Evolutionary conservation across 2,329 filamentous ascomycete species (phyloP).

Genomic region (Fusarium protoensiforme): DNA sequence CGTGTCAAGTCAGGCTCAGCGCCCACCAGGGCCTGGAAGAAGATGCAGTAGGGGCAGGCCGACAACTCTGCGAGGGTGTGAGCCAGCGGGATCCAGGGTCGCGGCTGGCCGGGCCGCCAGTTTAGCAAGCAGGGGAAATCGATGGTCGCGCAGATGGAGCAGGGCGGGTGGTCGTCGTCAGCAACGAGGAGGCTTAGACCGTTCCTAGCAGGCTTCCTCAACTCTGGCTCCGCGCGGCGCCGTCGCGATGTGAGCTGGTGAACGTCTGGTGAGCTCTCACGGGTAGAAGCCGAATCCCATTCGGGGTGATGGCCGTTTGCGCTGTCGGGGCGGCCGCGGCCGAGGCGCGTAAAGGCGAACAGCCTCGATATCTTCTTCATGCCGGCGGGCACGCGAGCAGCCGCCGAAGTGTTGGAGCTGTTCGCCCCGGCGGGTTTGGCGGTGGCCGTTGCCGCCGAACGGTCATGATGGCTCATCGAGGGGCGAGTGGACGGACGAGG

Average conservation of each 20-base stretch:
- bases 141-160: slow-evolving; percentile 48
- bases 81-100: slow-evolving; percentile 51
- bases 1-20: slow-evolving; percentile 42
- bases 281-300: slow-evolving; percentile 33
- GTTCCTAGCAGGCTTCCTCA: slow-evolving; percentile 41
- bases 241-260: slow-evolving; percentile 50
- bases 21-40: slow-evolving; percentile 51
- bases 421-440: slow-evolving; percentile 28
- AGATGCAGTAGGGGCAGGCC: slow-evolving; percentile 52
- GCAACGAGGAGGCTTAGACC: slow-evolving; percentile 44
- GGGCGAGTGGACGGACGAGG: slow-evolving; percentile 1
- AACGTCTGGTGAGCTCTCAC: slow-evolving; percentile 45
- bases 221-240: slow-evolving; percentile 34
- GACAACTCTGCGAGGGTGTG: slow-evolving; percentile 46
- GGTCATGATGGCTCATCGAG: slow-evolving; percentile 42
- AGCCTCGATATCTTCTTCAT: slow-evolving; percentile 54
- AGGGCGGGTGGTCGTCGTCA: slow-evolving; percentile 43
- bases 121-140: slow-evolving; percentile 51
- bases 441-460: slow-evolving; percentile 35
- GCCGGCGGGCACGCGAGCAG: slow-evolving; percentile 26
- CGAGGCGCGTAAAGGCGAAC: slow-evolving; percentile 47
- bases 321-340: slow-evolving; percentile 41
- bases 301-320: slow-evolving; percentile 32
- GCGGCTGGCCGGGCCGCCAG: slow-evolving; percentile 49
- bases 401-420: slow-evolving; percentile 24